phyloP scores from a whole-genome alignment of 2,329 filamentous ascomycete species.

The Blastomyces percursus region DNA sequence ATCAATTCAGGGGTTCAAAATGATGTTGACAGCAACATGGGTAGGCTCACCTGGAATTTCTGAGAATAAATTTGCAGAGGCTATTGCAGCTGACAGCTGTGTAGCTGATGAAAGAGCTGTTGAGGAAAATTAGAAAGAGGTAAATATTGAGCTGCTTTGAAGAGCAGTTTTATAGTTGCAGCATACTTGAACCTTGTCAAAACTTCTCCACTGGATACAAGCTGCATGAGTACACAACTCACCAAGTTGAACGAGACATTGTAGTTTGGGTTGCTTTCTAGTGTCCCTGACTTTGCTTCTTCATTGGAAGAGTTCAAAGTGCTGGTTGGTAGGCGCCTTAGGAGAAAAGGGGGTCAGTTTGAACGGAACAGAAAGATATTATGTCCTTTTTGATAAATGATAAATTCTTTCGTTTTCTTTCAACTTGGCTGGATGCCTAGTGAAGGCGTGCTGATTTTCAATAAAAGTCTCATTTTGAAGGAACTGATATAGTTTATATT shows the following conservation, averaged over 20 bases:
- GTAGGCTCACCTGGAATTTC: not conserved
- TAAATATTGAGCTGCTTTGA: not conserved
- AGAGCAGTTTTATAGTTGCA: not conserved
- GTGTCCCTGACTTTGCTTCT: not conserved
- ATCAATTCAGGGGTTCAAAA: not conserved
- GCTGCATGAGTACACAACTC: not conserved
- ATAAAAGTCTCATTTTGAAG: not conserved
- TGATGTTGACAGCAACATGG: not conserved
- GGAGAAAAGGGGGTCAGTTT: not conserved
- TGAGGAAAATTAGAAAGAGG: not conserved
- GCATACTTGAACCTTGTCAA: slow-evolving; percentile 1
- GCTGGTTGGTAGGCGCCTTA: not conserved
- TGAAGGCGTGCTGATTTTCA: not conserved
- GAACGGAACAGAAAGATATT: not conserved
- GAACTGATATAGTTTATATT: not conserved
- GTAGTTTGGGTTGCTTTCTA: not conserved
- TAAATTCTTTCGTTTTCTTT: not conserved
- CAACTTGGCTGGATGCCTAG: not conserved
- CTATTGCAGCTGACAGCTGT: not conserved
- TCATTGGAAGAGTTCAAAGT: not conserved
- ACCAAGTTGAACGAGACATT: not conserved
- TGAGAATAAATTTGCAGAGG: not conserved
- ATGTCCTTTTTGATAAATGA: not conserved
- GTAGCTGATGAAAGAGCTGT: not conserved
- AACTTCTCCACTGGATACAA: not conserved